Conservation (phyloP, 768 basidiomycete species). For the Lentinula guzmanii region DNA sequence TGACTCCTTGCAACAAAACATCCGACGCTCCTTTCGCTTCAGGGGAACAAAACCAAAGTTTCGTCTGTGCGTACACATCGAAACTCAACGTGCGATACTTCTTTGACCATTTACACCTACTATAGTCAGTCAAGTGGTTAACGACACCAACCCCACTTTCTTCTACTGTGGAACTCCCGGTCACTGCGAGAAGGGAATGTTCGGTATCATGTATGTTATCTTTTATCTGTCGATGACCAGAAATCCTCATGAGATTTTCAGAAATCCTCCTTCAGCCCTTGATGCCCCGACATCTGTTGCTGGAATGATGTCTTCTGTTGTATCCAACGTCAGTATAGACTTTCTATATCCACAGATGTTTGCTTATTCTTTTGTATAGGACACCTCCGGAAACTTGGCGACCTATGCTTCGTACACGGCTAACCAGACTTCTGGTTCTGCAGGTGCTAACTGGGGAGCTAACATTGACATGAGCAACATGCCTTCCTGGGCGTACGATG, state of each 20-base stretch:
- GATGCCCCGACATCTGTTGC: constrained; percentile 41
- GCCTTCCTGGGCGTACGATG: constrained; percentile 46
- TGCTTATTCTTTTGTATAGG: constrained; percentile 10
- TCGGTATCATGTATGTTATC: constrained; percentile 57
- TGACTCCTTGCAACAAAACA: constrained; percentile 72
- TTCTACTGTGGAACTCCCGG: constrained; percentile 66
- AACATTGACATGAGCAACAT: constrained; percentile 53
- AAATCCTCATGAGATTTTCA: constrained; percentile 14
- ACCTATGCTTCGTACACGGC: constrained; percentile 49
- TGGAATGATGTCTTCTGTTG: constrained; percentile 45
- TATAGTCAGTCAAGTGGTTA: constrained; percentile 63
- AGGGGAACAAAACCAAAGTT: constrained; percentile 56
- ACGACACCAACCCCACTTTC: constrained; percentile 67
- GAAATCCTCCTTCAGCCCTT: constrained; percentile 52
- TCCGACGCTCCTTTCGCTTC: constrained; percentile 53
- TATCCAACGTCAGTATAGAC: constrained; percentile 20
- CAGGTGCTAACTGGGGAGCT: constrained; percentile 54
- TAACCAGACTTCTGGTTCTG: constrained; percentile 41
- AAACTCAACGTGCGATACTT: background rate
- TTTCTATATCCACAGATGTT: background rate
- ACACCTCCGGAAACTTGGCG: constrained; percentile 47
- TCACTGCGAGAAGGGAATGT: constrained; percentile 84
- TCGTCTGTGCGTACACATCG: constrained; percentile 45
- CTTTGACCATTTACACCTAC: constrained; percentile 1
- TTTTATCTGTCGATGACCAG: background rate